These are phyloP conservation scores for Inonotus hispidus DNA, from an alignment of 1,284 basidiomycete species.

Conservation along the genomic window DNA sequence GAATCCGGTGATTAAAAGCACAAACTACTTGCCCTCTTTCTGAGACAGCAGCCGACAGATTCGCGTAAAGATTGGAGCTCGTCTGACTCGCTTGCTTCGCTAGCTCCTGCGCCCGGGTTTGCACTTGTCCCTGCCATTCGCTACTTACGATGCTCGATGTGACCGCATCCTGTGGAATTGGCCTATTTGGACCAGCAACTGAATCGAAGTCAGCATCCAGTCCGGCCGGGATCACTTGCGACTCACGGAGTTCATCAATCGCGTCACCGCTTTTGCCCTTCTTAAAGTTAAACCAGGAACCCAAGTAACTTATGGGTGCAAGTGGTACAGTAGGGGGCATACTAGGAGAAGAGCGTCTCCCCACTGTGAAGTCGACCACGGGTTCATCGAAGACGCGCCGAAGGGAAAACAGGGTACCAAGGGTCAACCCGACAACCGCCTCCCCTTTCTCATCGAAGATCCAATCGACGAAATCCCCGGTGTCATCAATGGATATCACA, in stretches of 20 bases:
- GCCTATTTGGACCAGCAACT: conserved; percentile 65
- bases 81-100: conserved; percentile 18
- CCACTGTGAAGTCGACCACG: conserved; percentile 43
- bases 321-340: conserved; percentile 57
- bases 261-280: conserved; percentile 49
- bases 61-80: conserved; percentile 37
- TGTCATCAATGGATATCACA: conserved; percentile 43
- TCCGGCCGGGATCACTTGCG: not conserved
- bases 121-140: conserved; percentile 19
- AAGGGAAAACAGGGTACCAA: conserved; percentile 55
- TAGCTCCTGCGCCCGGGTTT: conserved; percentile 23
- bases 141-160: conserved; percentile 25
- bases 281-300: conserved; percentile 46
- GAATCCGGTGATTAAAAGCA: not conserved
- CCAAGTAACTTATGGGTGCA: conserved; percentile 49
- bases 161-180: conserved; percentile 29
- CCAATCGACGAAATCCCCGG: conserved; percentile 55
- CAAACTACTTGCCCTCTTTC: conserved; percentile 51
- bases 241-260: conserved; percentile 53
- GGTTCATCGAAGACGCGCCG: conserved; percentile 45
- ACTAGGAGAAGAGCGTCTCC: conserved; percentile 38
- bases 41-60: conserved; percentile 48
- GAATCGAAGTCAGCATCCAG: not conserved
- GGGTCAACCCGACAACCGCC: conserved; percentile 36
- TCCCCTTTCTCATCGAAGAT: conserved; percentile 29